A percentile compares a stretch with the other conserved stretches of the same genome.
phyloP scores from a whole-genome alignment of 306 rosid species.

The Elaeagnus macrophylla region DNA sequence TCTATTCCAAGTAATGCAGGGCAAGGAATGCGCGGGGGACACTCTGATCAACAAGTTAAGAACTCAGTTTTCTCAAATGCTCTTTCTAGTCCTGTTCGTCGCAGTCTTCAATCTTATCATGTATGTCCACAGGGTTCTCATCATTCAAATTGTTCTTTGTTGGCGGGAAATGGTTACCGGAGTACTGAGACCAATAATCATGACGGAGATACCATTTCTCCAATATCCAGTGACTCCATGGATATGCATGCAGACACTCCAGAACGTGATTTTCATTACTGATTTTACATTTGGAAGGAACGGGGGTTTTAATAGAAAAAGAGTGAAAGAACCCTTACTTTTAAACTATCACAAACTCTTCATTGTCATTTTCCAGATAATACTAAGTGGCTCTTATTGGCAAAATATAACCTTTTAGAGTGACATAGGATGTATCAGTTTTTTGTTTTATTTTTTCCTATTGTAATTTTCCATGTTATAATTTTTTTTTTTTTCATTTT shows the following conservation, averaged over 20 bases:
- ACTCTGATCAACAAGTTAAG: slow-evolving; percentile 45
- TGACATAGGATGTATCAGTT: too few species aligned
- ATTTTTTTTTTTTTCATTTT: too few species aligned
- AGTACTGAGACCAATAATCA: slow-evolving; percentile 30
- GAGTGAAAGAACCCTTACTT: not conserved
- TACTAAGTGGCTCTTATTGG: too few species aligned
- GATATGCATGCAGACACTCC: slow-evolving; percentile 69
- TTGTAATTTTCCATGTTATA: too few species aligned
- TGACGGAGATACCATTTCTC: slow-evolving; percentile 45
- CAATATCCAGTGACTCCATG: slow-evolving; percentile 52
- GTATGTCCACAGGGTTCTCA: too few species aligned
- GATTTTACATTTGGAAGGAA: slow-evolving; percentile 21
- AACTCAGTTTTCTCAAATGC: slow-evolving; percentile 65
- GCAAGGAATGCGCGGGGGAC: slow-evolving; percentile 45
- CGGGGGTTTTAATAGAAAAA: slow-evolving; percentile 11
- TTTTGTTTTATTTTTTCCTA: too few species aligned
- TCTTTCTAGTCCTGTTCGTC: slow-evolving; percentile 63
- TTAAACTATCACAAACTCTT: not conserved
- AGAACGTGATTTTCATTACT: slow-evolving; percentile 41
- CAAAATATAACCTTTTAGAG: too few species aligned
- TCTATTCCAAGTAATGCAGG: slow-evolving; percentile 29
- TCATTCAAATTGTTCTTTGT: too few species aligned
- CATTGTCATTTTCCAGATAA: too few species aligned
- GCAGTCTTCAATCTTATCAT: slow-evolving; percentile 56
- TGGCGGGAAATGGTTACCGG: slow-evolving; percentile 41